Base-by-base conservation (phyloP, 495 filamentous ascomycete genomes). In the Pyrenula massariospora region DNA sequence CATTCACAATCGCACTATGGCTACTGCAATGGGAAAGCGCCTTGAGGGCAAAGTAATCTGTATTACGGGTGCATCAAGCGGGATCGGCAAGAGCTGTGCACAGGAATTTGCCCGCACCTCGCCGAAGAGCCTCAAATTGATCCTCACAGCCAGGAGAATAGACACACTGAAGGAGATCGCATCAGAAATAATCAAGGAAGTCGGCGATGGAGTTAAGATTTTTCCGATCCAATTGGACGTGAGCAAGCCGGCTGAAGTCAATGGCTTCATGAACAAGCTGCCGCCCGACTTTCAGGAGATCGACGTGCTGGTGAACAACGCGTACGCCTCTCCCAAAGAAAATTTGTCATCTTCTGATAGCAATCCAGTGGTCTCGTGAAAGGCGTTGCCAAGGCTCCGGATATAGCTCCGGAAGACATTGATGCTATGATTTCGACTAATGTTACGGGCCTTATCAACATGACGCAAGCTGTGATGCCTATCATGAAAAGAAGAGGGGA, bases 261-360 rank as follows among this genome's bases (percentile, higher is more conserved):
- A 79, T 54, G 76, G 73, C 22, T 95, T 98, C 67, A 82, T 96
- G 22, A 71, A 69, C 0, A 77, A 73, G 12, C 66, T 97, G 63
- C 90, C 91, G 0, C 81, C 83, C 55, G 93, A 90, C 66, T 98
- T 87, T 70, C 81, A 82, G 71, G 84, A 88, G 25, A 87, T 97
- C 58, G 83, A 96, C 73, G 79, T 98, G 10, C 66, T 98, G 60
- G 91, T 98, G 2, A 98, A 98, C 70, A 98, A 97, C 80, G 93
- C 93, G 91, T 95, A 70, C 69, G 87, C 79, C 50, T 55, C 54
- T 48, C 11, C 47, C 11, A 24, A 3, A 10, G 49, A 31, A 0
- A 22, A 3, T 22, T 21, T 1, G 11, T 55, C 57, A 15, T 53
- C 5, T 12, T 8, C 25, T 59, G n/a, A 22, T 31, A 19, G 10